phyloP scores from a whole-genome alignment of 2,329 filamentous ascomycete species.

The Colletotrichum sp. region DNA sequence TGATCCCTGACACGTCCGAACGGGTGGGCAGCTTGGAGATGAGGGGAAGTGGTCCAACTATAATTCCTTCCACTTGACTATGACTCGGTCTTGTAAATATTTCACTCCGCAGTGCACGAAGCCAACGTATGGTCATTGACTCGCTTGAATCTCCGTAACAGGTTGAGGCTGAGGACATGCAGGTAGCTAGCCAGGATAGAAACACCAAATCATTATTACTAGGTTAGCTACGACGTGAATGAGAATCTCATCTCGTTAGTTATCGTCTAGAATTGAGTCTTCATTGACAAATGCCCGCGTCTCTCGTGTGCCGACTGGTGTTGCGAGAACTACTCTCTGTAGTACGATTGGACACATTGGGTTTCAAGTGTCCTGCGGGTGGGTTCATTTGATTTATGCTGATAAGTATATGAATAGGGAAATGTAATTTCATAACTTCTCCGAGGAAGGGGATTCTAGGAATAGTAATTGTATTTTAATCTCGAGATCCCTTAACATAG shows the following conservation, averaged over 20 bases:
- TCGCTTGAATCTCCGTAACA: accelerated
- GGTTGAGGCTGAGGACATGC: accelerated
- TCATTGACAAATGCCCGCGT: accelerated
- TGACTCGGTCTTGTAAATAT: neutral
- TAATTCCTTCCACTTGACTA: neutral
- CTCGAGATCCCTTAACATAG: too few species aligned
- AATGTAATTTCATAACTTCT: too few species aligned
- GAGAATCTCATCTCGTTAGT: neutral
- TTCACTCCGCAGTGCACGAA: neutral
- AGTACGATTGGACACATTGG: too few species aligned
- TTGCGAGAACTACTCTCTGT: too few species aligned
- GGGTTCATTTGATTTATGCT: too few species aligned
- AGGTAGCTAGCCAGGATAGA: neutral
- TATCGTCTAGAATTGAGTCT: accelerated
- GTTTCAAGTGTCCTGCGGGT: too few species aligned
- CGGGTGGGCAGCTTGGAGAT: neutral
- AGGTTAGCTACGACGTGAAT: neutral
- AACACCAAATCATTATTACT: neutral
- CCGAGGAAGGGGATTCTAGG: too few species aligned
- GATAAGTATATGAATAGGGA: too few species aligned
- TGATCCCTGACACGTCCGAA: neutral
- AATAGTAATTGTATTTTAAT: too few species aligned
- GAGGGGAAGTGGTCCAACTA: neutral
- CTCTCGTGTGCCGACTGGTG: too few species aligned
- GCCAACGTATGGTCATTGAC: neutral